Base-by-base conservation (phyloP, 1,284 basidiomycete genomes). In the Xanthoconium separans region DNA sequence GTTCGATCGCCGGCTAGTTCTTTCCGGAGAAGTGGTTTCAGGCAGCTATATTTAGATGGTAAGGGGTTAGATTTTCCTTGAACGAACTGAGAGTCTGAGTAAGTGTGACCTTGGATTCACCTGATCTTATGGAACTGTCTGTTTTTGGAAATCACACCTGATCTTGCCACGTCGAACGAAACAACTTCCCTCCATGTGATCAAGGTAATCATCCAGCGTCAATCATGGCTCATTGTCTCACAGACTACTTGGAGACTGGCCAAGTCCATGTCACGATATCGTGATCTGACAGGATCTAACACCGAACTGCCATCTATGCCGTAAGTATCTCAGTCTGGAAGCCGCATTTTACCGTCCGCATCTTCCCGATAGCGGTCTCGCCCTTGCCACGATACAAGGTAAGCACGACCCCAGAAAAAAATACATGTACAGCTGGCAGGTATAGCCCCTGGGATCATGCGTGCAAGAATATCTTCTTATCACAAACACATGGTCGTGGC, bases 391-490 rank as follows among this genome's bases (percentile, higher is more conserved):
- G n/a, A 15, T 20, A n/a, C 30, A 36, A 44, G 44, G 44, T 52
- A 36, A 59, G 27, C 27, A 27, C 27, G 27, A 27, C 27, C 27
- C 27, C 27, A 27, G 27, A 27, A 27, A 27, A 27, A 27, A 27
- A 27, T 27, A 27, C 27, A 27, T 27, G 27, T 27, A 27, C 27
- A 27, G 27, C 7, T 27, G 27, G 27, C 36, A 36, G 9, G 16
- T 30, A 45, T 6, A 20, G 33, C 20, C 22, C 22, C 20, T 36
- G 34, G 16, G 34, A 36, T 9, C 37, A 20, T 33, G 27, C 27
- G 6, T 45, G 60, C 60, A 65, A 63, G 51, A 66, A 63, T 66
- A 63, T 49, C 56, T 41, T 39, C 47, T 66, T 66, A 65, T 66
- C 61, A 33, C 2, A 37, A 24, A 18, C 51, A 41, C 61, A 50